Evolutionary conservation across 2,329 filamentous ascomycete genomes (phyloP), one percentile per base, ranked within the genome.

Genomic region (Chaetothyriales sp.): DNA sequence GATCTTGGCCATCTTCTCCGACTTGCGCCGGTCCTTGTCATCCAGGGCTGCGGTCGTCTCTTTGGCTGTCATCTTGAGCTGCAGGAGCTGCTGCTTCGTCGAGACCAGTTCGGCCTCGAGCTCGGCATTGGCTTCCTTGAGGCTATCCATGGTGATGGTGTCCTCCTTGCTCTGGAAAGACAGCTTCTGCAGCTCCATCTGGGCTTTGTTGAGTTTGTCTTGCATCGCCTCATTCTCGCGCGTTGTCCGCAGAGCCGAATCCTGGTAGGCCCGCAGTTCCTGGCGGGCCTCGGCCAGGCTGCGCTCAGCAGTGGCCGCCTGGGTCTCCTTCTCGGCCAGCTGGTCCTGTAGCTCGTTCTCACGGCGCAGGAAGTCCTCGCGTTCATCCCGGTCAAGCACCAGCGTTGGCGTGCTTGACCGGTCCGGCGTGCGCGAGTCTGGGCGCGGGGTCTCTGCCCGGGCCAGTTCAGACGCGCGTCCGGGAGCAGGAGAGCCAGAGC

Each of bases 1-100:
- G 92, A 98, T 98, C 76, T 95, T 86, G 44, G 92, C 92, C 92
- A 98, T 98, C 70, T 93, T 92, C 71, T 98, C 92, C 0, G 89
- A 87, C 76, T 98, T 98, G 72, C 88, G 89, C 75, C 88, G 90
- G 70, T 96, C 93, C 75, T 98, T 98, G 70, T 96, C 92, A 60
- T 96, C 90, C 18, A 93, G 72, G 15, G 87, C 83, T 7, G 88
- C 88, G 44, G 80, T 88, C 1, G 85, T 90, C 70, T 96, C 92
- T 71, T 92, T 94, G 51, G 90, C 88, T 59, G 81, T 92, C 85
- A 96, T 95, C 72, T 90, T 90, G 46, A 92, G 88, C 66, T 96
- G 89, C 18, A 96, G 76, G 49, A 98, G 79, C 64, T 61, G 89
- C 66, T 95, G 89, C 72, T 96, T 96, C 53, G 96, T 78, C 51